phyloP scores from a whole-genome alignment of 441 rosid genomes.

The Gossypium schwendimanii region DNA sequence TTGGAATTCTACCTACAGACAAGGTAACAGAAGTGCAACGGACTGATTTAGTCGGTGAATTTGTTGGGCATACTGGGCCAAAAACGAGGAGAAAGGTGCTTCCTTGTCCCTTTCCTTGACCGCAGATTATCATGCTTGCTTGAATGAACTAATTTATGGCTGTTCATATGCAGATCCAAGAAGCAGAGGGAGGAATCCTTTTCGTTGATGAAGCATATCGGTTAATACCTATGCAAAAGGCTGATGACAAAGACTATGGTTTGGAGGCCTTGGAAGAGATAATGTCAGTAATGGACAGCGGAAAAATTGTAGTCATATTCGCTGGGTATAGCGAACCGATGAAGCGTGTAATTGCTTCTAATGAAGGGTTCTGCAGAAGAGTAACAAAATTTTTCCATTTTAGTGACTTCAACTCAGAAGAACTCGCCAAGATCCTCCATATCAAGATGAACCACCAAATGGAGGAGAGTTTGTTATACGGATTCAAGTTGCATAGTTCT shows the following conservation, averaged over 20 bases:
- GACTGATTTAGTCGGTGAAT: slow-evolving; percentile 94
- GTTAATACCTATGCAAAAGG: slow-evolving; percentile 81
- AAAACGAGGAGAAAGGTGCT: slow-evolving; percentile 84
- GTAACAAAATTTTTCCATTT: slow-evolving; percentile 85
- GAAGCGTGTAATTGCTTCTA: slow-evolving; percentile 85
- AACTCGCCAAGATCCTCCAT: slow-evolving; percentile 69
- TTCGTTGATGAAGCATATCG: slow-evolving; percentile 79
- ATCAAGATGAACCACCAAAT: slow-evolving; percentile 76
- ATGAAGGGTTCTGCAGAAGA: slow-evolving; percentile 92
- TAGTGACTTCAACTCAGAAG: slow-evolving; percentile 60
- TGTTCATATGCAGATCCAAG: slow-evolving; percentile 51
- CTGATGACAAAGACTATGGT: slow-evolving; percentile 90
- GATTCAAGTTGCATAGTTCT: slow-evolving; percentile 57
- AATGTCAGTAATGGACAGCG: slow-evolving; percentile 91
- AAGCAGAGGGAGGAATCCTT: slow-evolving; percentile 91
- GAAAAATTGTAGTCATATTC: slow-evolving; percentile 77
- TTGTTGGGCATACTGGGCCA: slow-evolving; percentile 95
- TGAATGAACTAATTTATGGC: not conserved
- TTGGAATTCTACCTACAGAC: slow-evolving; percentile 82
- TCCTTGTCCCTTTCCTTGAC: slow-evolving; percentile 5
- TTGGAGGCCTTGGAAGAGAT: slow-evolving; percentile 93
- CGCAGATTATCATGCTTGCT: not conserved
- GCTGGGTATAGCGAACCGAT: slow-evolving; percentile 92
- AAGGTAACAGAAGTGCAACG: slow-evolving; percentile 92
- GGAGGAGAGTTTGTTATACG: slow-evolving; percentile 51